Conservation (phyloP, 2,329 filamentous ascomycete genomes). For the Paraphoma sp. region DNA sequence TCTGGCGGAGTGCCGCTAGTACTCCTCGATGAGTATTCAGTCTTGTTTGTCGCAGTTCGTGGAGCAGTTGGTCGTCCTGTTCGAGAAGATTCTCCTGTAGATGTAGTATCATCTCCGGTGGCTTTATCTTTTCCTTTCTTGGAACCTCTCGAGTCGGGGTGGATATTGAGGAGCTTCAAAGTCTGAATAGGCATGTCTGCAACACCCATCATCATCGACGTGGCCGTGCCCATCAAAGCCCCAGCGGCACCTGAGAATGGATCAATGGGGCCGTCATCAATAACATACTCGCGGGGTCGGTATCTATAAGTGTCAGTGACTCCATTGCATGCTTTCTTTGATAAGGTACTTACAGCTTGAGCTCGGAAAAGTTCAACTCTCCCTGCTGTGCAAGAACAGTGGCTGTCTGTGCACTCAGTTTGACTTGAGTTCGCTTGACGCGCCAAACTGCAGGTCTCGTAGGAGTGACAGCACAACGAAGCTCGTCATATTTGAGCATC, state of each 20-base stretch:
- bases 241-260: conserved; percentile 64
- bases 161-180: conserved; percentile 56
- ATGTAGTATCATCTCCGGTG: conserved; percentile 11
- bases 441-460: conserved; percentile 47
- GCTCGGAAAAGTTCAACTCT: conserved; percentile 43
- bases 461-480: conserved; percentile 43
- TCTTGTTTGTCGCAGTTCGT: conserved; percentile 19
- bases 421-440: conserved; percentile 46
- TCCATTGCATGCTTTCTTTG: neutral
- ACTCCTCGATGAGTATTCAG: conserved; percentile 21
- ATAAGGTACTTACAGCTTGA: conserved; percentile 43
- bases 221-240: conserved; percentile 82
- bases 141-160: conserved; percentile 42
- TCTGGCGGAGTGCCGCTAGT: conserved; percentile 27
- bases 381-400: conserved; percentile 47
- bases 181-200: conserved; percentile 72
- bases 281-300: conserved; percentile 48
- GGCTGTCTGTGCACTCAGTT: conserved; percentile 46
- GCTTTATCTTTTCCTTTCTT: conserved; percentile 37
- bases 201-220: conserved; percentile 80
- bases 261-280: conserved; percentile 49
- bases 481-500: conserved; percentile 46
- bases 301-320: conserved; percentile 31
- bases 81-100: conserved; percentile 20
- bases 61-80: conserved; percentile 17